Evolutionary conservation across 306 rosid species (phyloP).

Genomic region (Dryas octopetala): DNA sequence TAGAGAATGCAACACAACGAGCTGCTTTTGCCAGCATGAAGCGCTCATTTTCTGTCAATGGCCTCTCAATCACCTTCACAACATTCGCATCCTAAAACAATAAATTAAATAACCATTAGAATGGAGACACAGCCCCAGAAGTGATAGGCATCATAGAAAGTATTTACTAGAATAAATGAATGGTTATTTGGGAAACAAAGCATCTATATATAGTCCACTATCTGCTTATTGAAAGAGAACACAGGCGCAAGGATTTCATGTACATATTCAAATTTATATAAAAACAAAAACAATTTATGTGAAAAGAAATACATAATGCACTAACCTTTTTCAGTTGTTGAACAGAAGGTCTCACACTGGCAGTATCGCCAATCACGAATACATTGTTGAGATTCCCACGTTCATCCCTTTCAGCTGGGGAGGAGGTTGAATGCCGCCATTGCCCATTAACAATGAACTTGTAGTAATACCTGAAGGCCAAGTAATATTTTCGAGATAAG

Average conservation of each 20-base stretch:
- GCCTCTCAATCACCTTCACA: no score
- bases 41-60: no score
- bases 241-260: not conserved
- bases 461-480: slow-evolving; percentile 76
- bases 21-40: no score
- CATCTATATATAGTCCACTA: no score
- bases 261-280: not conserved
- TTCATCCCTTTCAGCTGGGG: slow-evolving; percentile 83
- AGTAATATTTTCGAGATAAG: not conserved
- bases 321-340: slow-evolving; percentile 76
- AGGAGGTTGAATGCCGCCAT: slow-evolving; percentile 83
- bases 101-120: no score
- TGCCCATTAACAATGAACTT: slow-evolving; percentile 78
- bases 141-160: no score
- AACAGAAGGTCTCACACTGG: slow-evolving; percentile 76
- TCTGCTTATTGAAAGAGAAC: not conserved
- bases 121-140: no score
- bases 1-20: no score
- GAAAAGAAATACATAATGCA: not conserved
- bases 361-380: slow-evolving; percentile 82
- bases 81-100: no score
- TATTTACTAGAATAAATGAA: no score
- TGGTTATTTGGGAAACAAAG: no score
- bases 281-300: not conserved
- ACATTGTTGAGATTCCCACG: slow-evolving; percentile 84